Evolutionary conservation across 257 asterid species (phyloP).

Genomic region (Solanum gandarillasii): DNA sequence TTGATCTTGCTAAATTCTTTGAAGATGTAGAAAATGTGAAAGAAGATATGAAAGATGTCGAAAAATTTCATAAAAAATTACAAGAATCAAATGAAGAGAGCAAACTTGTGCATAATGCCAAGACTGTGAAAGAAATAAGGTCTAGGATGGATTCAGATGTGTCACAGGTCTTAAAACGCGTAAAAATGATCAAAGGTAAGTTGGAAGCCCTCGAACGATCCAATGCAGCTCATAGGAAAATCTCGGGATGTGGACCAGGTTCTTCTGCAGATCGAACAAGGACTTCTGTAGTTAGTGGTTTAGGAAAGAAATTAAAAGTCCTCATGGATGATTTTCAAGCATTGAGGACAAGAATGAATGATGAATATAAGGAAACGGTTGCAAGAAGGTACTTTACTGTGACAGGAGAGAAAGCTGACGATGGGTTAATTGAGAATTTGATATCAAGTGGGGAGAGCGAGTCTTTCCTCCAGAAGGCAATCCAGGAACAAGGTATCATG

Average conservation of each 20-base stretch:
- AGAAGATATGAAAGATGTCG: constrained; percentile 26
- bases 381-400: constrained; percentile 31
- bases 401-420: constrained; percentile 27
- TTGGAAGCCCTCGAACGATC: constrained; percentile 33
- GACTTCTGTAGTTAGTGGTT: constrained; percentile 33
- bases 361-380: constrained; percentile 32
- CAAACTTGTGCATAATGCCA: constrained; percentile 31
- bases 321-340: constrained; percentile 36
- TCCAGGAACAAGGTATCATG: constrained; percentile 22
- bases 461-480: constrained; percentile 32
- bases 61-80: constrained; percentile 13
- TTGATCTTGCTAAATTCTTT: constrained; percentile 24
- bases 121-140: constrained; percentile 25
- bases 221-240: constrained; percentile 19
- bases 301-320: constrained; percentile 28
- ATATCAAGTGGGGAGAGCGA: constrained; percentile 42
- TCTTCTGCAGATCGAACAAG: constrained; percentile 37
- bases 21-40: constrained; percentile 39
- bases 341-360: constrained; percentile 23
- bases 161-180: constrained; percentile 22
- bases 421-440: constrained; percentile 25
- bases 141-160: constrained; percentile 28
- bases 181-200: constrained; percentile 28
- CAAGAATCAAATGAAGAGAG: constrained; percentile 33
- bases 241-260: constrained; percentile 35